phyloP scores from a whole-genome alignment of 306 rosid species.

The Vigna angularis region DNA sequence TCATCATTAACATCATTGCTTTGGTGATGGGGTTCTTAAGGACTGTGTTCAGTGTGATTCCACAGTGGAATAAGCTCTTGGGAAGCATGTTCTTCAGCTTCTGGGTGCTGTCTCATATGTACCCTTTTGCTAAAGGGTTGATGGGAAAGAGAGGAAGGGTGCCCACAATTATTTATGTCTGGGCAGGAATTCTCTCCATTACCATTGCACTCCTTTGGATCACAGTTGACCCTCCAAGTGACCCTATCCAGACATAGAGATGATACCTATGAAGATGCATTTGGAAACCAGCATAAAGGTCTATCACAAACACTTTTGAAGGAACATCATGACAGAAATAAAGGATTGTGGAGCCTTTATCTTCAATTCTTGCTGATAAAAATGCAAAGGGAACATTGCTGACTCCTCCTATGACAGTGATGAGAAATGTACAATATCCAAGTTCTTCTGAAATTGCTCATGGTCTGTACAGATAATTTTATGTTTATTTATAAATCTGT shows the following conservation, averaged over 20 bases:
- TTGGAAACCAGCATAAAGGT: neutral
- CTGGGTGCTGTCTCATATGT: conserved; percentile 63
- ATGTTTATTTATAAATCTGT: neutral
- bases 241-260: neutral
- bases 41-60: conserved; percentile 76
- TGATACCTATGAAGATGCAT: neutral
- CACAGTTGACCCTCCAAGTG: conserved; percentile 62
- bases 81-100: conserved; percentile 70
- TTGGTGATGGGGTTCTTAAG: conserved; percentile 65
- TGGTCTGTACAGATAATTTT: neutral
- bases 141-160: conserved; percentile 87
- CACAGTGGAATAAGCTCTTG: conserved; percentile 72
- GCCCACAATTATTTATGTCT: conserved; percentile 74
- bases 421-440: conserved; percentile 4
- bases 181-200: conserved; percentile 80
- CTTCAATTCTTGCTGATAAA: neutral
- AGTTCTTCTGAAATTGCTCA: neutral
- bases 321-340: neutral
- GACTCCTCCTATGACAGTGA: neutral
- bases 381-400: neutral
- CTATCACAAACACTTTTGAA: neutral
- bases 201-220: conserved; percentile 76
- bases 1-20: conserved; percentile 59
- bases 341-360: neutral
- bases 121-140: conserved; percentile 87